phyloP scores from a whole-genome alignment of 345 rosid species.

The Boechera retrofracta region DNA sequence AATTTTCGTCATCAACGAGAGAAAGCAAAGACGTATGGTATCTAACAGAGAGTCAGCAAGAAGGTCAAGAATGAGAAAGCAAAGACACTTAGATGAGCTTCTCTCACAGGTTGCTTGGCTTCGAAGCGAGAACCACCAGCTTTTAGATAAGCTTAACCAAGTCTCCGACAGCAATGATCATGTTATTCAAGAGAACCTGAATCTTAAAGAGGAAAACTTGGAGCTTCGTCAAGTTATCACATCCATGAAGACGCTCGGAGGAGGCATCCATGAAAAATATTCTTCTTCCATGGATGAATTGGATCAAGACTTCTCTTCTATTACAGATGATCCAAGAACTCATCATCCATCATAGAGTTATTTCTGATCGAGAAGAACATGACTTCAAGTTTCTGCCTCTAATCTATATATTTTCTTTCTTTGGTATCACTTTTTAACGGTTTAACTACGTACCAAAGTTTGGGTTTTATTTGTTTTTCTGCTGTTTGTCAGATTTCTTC shows the following conservation, averaged over 20 bases:
- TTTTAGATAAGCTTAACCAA: slow-evolving; percentile 73
- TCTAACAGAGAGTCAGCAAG: slow-evolving; percentile 96
- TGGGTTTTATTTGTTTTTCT: neutral
- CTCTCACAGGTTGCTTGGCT: slow-evolving; percentile 89
- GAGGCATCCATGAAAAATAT: slow-evolving; percentile 9
- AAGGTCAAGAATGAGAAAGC: slow-evolving; percentile 94
- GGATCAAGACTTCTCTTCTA: slow-evolving; percentile 45
- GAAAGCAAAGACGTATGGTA: slow-evolving; percentile 93
- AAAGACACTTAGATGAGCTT: slow-evolving; percentile 94
- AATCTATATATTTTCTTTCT: slow-evolving; percentile 10
- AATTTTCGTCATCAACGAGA: slow-evolving; percentile 68
- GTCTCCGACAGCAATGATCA: slow-evolving; percentile 62
- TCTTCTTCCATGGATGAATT: slow-evolving; percentile 26
- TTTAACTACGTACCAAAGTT: slow-evolving; percentile 20
- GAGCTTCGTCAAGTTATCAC: slow-evolving; percentile 70
- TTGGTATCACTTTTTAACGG: slow-evolving; percentile 12
- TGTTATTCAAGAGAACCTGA: slow-evolving; percentile 65
- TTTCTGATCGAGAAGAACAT: slow-evolving; percentile 13
- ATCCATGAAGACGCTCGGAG: slow-evolving; percentile 57
- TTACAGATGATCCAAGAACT: slow-evolving; percentile 42
- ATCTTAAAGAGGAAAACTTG: slow-evolving; percentile 70
- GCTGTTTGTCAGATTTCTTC: slow-evolving; percentile 1
- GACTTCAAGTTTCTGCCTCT: slow-evolving; percentile 13
- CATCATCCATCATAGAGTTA: slow-evolving; percentile 33
- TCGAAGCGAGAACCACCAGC: slow-evolving; percentile 82